phyloP scores from a whole-genome alignment of 139 green algal genomes.

The Micractinium conductrix region DNA sequence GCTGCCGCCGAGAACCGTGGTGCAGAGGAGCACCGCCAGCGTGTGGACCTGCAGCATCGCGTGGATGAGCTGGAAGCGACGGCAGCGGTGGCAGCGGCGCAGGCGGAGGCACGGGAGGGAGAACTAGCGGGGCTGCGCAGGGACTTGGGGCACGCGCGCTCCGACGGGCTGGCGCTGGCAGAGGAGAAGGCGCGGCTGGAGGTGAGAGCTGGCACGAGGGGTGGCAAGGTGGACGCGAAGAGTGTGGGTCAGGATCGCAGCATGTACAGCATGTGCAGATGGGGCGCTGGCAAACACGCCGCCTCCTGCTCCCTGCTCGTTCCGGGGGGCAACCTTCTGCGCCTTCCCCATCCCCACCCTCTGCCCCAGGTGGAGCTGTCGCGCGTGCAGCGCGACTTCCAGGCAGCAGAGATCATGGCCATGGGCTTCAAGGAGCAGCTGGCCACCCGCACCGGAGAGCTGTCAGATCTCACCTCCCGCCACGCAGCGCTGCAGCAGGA shows the following conservation, averaged over 20 bases:
- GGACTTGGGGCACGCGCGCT: not conserved
- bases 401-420: conserved; percentile 44
- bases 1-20: not conserved
- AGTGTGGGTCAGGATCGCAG: too few species aligned
- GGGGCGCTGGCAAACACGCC: too few species aligned
- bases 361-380: conserved; percentile 31
- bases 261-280: too few species aligned
- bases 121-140: conserved; percentile 37
- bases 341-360: not conserved
- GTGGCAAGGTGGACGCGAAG: too few species aligned
- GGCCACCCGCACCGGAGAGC: conserved; percentile 31
- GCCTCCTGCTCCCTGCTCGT: too few species aligned
- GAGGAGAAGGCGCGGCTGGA: conserved; percentile 34
- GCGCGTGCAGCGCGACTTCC: conserved; percentile 42
- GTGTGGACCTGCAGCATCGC: not conserved
- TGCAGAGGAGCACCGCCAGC: not conserved
- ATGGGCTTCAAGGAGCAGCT: conserved; percentile 48
- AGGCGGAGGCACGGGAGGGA: conserved; percentile 14
- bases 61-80: conserved; percentile 27
- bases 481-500: not conserved
- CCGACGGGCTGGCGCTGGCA: conserved; percentile 18
- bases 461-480: conserved; percentile 6
- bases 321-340: not conserved
- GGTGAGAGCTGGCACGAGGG: too few species aligned
- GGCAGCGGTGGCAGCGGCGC: not conserved